Percentiles rank a stretch among this genome's conserved stretches.
Conservation (phyloP, 2,329 filamentous ascomycete genomes). For the Sarocladium kiliense region DNA sequence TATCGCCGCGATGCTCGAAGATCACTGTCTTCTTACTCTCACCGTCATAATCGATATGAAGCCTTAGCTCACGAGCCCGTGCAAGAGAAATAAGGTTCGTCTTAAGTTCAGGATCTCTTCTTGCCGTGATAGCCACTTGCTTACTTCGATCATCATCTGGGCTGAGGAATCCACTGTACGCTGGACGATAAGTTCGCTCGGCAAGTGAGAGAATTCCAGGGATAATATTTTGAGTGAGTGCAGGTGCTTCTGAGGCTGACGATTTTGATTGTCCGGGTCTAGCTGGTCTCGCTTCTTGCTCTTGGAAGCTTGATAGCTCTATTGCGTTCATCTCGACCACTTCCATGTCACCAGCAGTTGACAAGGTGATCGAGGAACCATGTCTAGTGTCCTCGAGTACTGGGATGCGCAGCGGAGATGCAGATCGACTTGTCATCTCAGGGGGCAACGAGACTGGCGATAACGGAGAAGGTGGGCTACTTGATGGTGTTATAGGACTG, state of each 20-base stretch:
- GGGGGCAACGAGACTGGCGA: not conserved
- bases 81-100: not conserved
- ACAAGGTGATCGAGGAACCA: not conserved
- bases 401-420: not conserved
- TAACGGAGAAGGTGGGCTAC: not conserved
- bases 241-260: no score
- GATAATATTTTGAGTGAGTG: not conserved
- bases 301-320: not conserved
- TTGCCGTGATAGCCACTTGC: not conserved
- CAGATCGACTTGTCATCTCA: not conserved
- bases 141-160: not conserved
- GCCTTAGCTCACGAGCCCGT: not conserved
- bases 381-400: not conserved
- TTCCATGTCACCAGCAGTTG: not conserved
- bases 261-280: no score
- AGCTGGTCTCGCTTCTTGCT: not conserved
- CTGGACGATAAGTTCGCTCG: not conserved
- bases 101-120: not conserved
- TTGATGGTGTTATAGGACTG: not conserved
- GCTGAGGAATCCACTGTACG: not conserved
- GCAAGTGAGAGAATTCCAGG: not conserved
- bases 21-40: not conserved
- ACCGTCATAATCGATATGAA: not conserved
- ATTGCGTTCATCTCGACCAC: not conserved
- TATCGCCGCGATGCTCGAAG: not conserved